A percentile compares a stretch with the other conserved stretches of the same genome.
phyloP scores from a whole-genome alignment of 495 filamentous ascomycete species.

The Collariella sp. region DNA sequence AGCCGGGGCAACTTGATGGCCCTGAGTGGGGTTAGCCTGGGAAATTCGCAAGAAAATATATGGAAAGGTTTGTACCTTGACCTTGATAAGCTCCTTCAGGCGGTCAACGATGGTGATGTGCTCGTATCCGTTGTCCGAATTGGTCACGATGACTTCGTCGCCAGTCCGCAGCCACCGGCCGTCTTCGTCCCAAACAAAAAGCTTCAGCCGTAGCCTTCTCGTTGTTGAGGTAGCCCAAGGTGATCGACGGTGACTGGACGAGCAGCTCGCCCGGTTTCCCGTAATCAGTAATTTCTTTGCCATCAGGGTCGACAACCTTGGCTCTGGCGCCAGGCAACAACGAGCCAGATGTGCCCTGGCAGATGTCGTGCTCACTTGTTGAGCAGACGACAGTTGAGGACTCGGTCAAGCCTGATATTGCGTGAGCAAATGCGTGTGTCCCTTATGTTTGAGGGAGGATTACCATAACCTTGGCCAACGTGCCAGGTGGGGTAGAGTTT shows the following conservation, averaged over 20 bases:
- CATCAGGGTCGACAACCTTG: conserved; percentile 64
- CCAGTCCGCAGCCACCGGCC: conserved; percentile 76
- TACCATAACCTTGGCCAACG: conserved; percentile 77
- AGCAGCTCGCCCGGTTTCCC: conserved; percentile 75
- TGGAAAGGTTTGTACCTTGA: conserved; percentile 52
- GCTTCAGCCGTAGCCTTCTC: conserved; percentile 74
- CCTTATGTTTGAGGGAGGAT: neutral
- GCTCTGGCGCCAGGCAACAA: conserved; percentile 59
- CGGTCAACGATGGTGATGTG: conserved; percentile 81
- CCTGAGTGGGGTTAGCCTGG: conserved; percentile 38
- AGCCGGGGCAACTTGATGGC: conserved; percentile 83
- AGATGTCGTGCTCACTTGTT: conserved; percentile 57
- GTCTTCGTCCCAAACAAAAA: conserved; percentile 61
- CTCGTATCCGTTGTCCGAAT: conserved; percentile 56
- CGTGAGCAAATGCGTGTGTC: neutral
- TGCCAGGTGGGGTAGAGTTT: conserved; percentile 55
- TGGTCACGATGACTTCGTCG: conserved; percentile 67
- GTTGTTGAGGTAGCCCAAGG: conserved; percentile 79
- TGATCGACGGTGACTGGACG: conserved; percentile 65
- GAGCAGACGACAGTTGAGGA: conserved; percentile 64
- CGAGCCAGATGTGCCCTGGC: conserved; percentile 63
- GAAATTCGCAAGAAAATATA: too few relatives aligned
- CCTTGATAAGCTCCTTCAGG: conserved; percentile 91
- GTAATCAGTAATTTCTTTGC: conserved; percentile 65
- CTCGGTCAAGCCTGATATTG: conserved; percentile 63